Evolutionary conservation across 1,139 yeast species (phyloP), one percentile per base, ranked within the genome.

Genomic region (Geotrichum restrictum): DNA sequence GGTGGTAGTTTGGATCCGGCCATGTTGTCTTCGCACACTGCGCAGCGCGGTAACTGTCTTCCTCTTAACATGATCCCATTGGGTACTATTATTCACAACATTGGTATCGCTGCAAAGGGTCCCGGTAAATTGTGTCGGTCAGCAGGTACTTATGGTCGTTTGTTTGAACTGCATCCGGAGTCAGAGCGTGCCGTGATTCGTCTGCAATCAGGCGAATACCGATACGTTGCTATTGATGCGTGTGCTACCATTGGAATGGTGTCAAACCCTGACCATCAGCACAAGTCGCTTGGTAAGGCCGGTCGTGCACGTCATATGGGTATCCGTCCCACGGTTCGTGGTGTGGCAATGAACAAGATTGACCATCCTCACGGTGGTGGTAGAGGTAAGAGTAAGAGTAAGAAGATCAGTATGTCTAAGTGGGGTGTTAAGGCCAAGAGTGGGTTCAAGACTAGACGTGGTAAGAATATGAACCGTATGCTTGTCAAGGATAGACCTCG

Each of bases 291-390:
- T 74, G 98, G 99, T 79, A 93, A 94, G 71, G 99, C 99, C 14
- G 99, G 99, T 64, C 82, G 98, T 71, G 77, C 85, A 51, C 85
- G 99, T 70, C 85, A 89, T 77, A 75, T 87, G 68, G 98, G 98
- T 60, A 83, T 85, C 64, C 83, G 98, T 71, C 98, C 99, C 34
- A 81, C 85, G 52, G 96, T 89, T 38, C 86, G 99, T 77, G 99
- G 99, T 80, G 88, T 89, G 62, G 98, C 98, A 51, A 88, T 88
- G 96, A 93, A 93, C 73, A 94, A 95, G 57, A 82, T 83, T 67
- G 98, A 93, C 72, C 99, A 93, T 76, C 99, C 99, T 61, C 94
- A 89, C 66, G 99, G 99, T 78, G 99, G 99, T 85, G 99, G 99
- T 74, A 85, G 98, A 79, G 99, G 99, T 80, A 94, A 93, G 72